phyloP scores from a whole-genome alignment of 2,329 filamentous ascomycete genomes.

The Tolypocladium album region DNA sequence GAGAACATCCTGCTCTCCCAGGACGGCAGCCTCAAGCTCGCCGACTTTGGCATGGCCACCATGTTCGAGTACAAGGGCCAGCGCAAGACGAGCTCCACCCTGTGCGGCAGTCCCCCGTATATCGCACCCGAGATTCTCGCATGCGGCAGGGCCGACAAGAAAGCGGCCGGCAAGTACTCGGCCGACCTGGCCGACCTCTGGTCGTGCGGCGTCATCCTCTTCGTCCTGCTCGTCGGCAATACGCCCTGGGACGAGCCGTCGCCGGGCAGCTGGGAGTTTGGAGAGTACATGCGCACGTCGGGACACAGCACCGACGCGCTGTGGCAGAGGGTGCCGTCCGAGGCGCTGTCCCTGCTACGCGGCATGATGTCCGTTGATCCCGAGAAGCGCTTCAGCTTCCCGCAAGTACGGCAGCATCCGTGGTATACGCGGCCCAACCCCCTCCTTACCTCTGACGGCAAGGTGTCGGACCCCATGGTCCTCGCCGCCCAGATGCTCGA shows the following conservation, averaged over 20 bases:
- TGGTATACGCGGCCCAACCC: slow-evolving; percentile 85
- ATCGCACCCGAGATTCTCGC: slow-evolving; percentile 85
- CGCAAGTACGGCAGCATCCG: slow-evolving; percentile 78
- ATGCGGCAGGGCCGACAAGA: slow-evolving; percentile 37
- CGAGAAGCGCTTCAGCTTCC: slow-evolving; percentile 67
- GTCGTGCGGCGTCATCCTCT: slow-evolving; percentile 97
- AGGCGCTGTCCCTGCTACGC: slow-evolving; percentile 70
- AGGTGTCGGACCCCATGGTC: slow-evolving; percentile 64
- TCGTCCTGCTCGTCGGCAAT: slow-evolving; percentile 89
- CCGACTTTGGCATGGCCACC: slow-evolving; percentile 92
- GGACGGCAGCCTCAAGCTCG: slow-evolving; percentile 81
- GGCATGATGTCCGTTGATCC: slow-evolving; percentile 87
- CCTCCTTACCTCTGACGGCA: slow-evolving; percentile 64
- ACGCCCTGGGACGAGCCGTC: slow-evolving; percentile 97
- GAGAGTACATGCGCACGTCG: slow-evolving; percentile 71
- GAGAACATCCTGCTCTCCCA: slow-evolving; percentile 89
- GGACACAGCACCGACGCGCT: slow-evolving; percentile 78
- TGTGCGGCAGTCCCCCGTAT: slow-evolving; percentile 93
- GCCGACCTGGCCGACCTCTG: slow-evolving; percentile 86
- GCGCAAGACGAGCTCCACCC: slow-evolving; percentile 71
- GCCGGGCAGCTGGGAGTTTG: slow-evolving; percentile 75
- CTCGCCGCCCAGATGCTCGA: slow-evolving; percentile 95
- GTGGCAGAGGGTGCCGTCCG: slow-evolving; percentile 67
- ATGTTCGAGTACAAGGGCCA: slow-evolving; percentile 84
- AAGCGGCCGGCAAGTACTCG: slow-evolving; percentile 48